Evolutionary conservation across 2,329 filamentous ascomycete genomes (phyloP), one percentile per base, ranked within the genome.

Genomic region (Botrytis fabae): DNA sequence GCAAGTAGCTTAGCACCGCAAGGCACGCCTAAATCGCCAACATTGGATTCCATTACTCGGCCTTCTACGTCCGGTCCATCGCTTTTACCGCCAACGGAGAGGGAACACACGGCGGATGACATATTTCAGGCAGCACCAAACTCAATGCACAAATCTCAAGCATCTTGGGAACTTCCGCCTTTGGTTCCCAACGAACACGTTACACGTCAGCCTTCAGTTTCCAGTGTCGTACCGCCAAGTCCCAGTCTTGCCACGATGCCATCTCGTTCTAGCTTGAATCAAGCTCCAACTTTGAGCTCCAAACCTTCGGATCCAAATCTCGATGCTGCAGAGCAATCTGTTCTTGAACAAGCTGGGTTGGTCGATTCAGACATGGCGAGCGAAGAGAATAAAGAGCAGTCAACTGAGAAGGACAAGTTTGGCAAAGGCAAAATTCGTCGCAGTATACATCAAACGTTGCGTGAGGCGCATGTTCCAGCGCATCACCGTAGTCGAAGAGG

Each of bases 381-480:
- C 82, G 32, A 83, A 81, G 80, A 81, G 40, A 71, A 63, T 22
- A 79, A 77, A 71, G 80, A 81, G 10, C 74, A 75, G 25, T 73
- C 73, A 3, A 63, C 59, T 4, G 79, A 80, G 46, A 80, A 80
- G 28, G 80, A 81, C 38, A 82, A 81, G 70, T 73, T 78, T 44
- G 81, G 82, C 32, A 75, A 78, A 51, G 81, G 74, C 76, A 90
- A 86, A 73, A 90, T 95, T 69, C 91, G 95, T 38, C 91, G 94
- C 75, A 97, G 94, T 81, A 84, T 98, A 22, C 95, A 98, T 78
- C 92, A 94, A 73, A 97, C 95, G 20, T 87, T 98, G 73, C 90
- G 96, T 76, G 95, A 98, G 78, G 88, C 92, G 22, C 83, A 92
- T 85, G 78, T 91, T 85, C 82, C 87, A 78, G 88, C 86, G 28